phyloP scores from a whole-genome alignment of 768 basidiomycete species.

The Panaeolus cyanescens region DNA sequence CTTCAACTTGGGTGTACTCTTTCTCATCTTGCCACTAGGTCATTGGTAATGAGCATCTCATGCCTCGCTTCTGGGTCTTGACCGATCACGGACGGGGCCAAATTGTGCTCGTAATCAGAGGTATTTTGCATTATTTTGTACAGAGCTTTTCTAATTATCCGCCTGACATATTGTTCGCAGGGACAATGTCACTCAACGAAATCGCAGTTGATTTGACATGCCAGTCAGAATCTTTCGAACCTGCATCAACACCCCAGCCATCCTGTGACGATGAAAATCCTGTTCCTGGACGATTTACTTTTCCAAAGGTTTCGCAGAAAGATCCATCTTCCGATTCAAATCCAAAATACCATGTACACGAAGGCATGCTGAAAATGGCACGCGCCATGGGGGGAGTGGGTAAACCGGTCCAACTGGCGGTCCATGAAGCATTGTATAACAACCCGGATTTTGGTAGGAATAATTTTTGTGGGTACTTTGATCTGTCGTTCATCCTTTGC shows the following conservation, averaged over 20 bases:
- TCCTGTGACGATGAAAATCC: slow-evolving; percentile 31
- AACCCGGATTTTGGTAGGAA: slow-evolving; percentile 75
- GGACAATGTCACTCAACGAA: slow-evolving; percentile 88
- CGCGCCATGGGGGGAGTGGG: slow-evolving; percentile 75
- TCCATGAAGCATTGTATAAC: slow-evolving; percentile 64
- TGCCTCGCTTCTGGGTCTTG: slow-evolving; percentile 87
- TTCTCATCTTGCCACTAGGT: slow-evolving; percentile 28
- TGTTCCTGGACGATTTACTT: slow-evolving; percentile 37
- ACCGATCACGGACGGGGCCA: slow-evolving; percentile 77
- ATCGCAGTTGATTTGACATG: slow-evolving; percentile 86
- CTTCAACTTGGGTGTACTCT: slow-evolving; percentile 1
- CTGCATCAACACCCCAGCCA: slow-evolving; percentile 39
- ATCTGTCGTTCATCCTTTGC: background rate
- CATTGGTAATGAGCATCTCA: slow-evolving; percentile 65
- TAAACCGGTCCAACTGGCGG: slow-evolving; percentile 76
- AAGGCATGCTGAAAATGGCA: slow-evolving; percentile 81
- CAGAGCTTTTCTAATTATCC: background rate
- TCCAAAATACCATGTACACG: slow-evolving; percentile 64
- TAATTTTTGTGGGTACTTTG: background rate
- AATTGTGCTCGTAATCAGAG: slow-evolving; percentile 75
- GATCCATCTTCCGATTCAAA: slow-evolving; percentile 18
- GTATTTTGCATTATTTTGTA: slow-evolving; percentile 27
- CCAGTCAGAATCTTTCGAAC: slow-evolving; percentile 68
- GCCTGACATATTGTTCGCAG: slow-evolving; percentile 26
- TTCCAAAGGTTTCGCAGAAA: slow-evolving; percentile 32